Percentiles rank a stretch among this genome's conserved stretches.
phyloP scores from a whole-genome alignment of 2,329 filamentous ascomycete genomes.

The Huntiella decipiens region DNA sequence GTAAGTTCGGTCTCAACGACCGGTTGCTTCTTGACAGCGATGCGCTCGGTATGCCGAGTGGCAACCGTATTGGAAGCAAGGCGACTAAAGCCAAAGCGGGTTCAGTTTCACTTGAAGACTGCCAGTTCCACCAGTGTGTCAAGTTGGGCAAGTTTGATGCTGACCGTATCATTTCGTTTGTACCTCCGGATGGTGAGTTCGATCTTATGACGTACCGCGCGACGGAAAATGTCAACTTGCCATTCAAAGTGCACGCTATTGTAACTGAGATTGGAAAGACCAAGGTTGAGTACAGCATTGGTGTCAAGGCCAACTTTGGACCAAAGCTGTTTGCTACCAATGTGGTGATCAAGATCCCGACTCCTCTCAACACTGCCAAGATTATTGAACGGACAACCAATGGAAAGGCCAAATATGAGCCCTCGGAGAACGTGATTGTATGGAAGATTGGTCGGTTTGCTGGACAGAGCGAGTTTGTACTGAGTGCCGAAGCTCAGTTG shows the following conservation, averaged over 20 bases:
- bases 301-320: conserved; percentile 91
- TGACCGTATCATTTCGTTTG: conserved; percentile 90
- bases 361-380: conserved; percentile 85
- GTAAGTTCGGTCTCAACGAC: conserved; percentile 97
- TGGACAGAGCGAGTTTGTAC: conserved; percentile 88
- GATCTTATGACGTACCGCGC: conserved; percentile 97
- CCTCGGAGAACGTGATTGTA: conserved; percentile 90
- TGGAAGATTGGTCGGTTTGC: conserved; percentile 99
- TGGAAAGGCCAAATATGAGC: conserved; percentile 96
- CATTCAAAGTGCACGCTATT: conserved; percentile 97
- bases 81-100: conserved; percentile 90
- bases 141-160: conserved; percentile 94
- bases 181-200: conserved; percentile 93
- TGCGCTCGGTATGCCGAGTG: conserved; percentile 30
- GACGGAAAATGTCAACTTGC: conserved; percentile 94
- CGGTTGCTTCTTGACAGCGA: conserved; percentile 70
- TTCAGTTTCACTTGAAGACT: conserved; percentile 89
- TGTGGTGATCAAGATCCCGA: conserved; percentile 83
- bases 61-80: conserved; percentile 64
- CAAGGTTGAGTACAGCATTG: conserved; percentile 97
- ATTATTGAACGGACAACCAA: conserved; percentile 87
- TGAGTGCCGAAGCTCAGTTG: conserved; percentile 81
- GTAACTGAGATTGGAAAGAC: conserved; percentile 94
- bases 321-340: conserved; percentile 94
- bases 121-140: conserved; percentile 97